phyloP scores from a whole-genome alignment of 2,329 filamentous ascomycete genomes.

The Colletotrichum lupini region DNA sequence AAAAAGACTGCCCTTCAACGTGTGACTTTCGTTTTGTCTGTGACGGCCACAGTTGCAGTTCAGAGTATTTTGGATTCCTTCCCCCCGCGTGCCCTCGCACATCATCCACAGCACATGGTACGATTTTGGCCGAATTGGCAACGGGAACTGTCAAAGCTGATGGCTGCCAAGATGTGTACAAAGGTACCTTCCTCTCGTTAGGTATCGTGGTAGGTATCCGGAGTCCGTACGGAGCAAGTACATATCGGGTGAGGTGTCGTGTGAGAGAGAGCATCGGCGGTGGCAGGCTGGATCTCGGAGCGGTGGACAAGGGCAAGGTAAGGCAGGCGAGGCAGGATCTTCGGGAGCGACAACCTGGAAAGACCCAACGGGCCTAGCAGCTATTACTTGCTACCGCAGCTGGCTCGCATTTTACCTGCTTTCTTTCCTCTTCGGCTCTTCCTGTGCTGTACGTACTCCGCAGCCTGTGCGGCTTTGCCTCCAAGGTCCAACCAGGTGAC shows the following conservation, averaged over 20 bases:
- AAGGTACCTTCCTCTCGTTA: not conserved
- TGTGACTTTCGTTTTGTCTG: not conserved
- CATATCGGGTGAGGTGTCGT: not conserved
- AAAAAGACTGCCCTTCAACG: not conserved
- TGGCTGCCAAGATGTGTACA: not conserved
- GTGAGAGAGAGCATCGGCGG: not conserved
- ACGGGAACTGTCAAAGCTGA: not conserved
- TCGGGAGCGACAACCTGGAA: not conserved
- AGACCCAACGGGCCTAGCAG: not conserved
- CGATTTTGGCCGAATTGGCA: not conserved
- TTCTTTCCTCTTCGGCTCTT: constrained; percentile 1
- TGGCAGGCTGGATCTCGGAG: not conserved
- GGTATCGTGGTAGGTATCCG: no score
- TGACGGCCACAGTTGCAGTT: not conserved
- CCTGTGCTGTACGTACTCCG: no score
- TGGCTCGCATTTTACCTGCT: not conserved
- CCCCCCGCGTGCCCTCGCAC: not conserved
- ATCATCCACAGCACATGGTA: not conserved
- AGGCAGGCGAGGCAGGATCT: not conserved
- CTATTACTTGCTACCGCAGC: not conserved
- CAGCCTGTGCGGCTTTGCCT: not conserved
- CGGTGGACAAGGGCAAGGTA: not conserved
- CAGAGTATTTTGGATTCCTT: not conserved
- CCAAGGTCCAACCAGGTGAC: constrained; percentile 19
- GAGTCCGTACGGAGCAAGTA: no score